Percentiles rank a stretch among this genome's conserved stretches.
phyloP scores from a whole-genome alignment of 2,329 filamentous ascomycete genomes.

The Exserohilum rostratum region DNA sequence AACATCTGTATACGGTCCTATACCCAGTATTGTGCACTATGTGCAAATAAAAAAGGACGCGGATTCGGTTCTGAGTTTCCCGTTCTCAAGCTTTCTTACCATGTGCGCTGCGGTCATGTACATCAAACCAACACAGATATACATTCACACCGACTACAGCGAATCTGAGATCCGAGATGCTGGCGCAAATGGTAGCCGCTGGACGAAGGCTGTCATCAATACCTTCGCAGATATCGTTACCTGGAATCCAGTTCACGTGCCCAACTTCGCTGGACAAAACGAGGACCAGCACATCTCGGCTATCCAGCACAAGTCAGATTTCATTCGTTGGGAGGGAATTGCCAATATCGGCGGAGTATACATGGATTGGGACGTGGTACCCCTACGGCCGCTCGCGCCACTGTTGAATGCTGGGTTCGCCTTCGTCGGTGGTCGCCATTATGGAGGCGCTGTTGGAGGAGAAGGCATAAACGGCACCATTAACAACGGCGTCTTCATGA shows the following conservation, averaged over 20 bases:
- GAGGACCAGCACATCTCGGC: constrained; percentile 13
- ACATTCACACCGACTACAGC: constrained; percentile 32
- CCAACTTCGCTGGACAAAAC: constrained; percentile 16
- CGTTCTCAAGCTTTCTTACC: neutral
- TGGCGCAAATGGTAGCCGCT: constrained; percentile 11
- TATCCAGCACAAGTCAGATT: constrained; percentile 30
- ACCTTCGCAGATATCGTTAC: constrained; percentile 17
- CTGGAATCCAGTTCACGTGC: constrained; percentile 15
- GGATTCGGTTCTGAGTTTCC: neutral
- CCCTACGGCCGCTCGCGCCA: constrained; percentile 15
- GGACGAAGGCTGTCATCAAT: constrained; percentile 26
- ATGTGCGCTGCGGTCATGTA: constrained; percentile 1
- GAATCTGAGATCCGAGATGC: constrained; percentile 9
- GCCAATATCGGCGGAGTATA: constrained; percentile 24
- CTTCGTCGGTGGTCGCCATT: constrained; percentile 24
- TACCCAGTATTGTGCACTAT: neutral
- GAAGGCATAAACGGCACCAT: constrained; percentile 20
- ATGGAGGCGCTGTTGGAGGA: constrained; percentile 35
- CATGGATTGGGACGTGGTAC: constrained; percentile 27
- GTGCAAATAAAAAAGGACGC: neutral
- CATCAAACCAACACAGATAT: constrained; percentile 11
- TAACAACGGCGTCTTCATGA: constrained; percentile 29
- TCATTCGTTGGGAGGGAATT: constrained; percentile 25
- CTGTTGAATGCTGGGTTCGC: constrained; percentile 20
- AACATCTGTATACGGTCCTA: neutral